Conservation (phyloP, 75 land plant species). For the Gnetum montanum region DNA sequence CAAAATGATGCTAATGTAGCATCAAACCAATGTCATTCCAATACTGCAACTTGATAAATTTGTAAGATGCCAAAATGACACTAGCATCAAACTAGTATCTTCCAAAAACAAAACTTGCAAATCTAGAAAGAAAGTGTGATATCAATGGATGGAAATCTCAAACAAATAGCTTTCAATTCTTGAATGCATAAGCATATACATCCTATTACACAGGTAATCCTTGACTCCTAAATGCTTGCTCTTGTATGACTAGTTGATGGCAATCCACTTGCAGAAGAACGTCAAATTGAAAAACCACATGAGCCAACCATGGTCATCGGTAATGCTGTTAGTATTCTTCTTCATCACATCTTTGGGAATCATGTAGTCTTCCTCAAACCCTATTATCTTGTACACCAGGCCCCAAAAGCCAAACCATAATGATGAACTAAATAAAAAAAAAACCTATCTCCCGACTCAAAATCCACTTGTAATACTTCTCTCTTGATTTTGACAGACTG, state of each 20-base stretch:
- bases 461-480: too few species aligned
- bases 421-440: too few species aligned
- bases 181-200: constrained; percentile 84
- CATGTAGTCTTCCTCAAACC: constrained; percentile 40
- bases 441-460: not conserved
- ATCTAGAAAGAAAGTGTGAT: too few species aligned
- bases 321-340: constrained; percentile 22
- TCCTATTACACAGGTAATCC: constrained; percentile 93
- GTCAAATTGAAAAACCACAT: constrained; percentile 94
- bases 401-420: constrained; percentile 84
- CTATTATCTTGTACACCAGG: constrained; percentile 25
- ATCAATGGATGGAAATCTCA: constrained; percentile 91
- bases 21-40: too few species aligned
- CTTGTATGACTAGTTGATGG: constrained; percentile 94
- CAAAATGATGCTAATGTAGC: too few species aligned
- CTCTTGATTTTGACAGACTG: too few species aligned
- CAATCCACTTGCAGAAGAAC: constrained; percentile 99
- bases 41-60: too few species aligned
- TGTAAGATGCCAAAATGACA: too few species aligned
- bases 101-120: too few species aligned
- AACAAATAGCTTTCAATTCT: constrained; percentile 93
- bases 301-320: constrained; percentile 92
- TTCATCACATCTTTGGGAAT: constrained; percentile 69
- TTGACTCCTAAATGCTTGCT: constrained; percentile 92
- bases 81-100: too few species aligned